phyloP scores from a whole-genome alignment of 2,329 filamentous ascomycete species.

The Exophiala spinifera region DNA sequence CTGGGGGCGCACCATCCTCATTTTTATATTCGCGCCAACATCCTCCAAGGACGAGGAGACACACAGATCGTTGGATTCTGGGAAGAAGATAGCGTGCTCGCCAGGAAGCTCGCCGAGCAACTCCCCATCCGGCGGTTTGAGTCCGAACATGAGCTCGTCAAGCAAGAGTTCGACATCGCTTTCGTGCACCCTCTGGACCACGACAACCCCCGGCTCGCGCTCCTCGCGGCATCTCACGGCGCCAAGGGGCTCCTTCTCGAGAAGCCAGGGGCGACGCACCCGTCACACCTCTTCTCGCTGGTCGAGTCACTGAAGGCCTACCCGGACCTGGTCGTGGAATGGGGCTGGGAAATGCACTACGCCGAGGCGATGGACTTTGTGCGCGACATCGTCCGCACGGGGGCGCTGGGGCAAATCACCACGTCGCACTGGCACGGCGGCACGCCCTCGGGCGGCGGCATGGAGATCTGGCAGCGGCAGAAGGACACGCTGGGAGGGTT shows the following conservation, averaged over 20 bases:
- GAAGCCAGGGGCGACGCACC: conserved; percentile 3
- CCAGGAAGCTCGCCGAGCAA: neutral
- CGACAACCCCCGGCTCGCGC: conserved; percentile 1
- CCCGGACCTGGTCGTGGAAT: conserved; percentile 1
- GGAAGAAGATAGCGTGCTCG: neutral
- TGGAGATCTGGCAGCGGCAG: conserved; percentile 5
- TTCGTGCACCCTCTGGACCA: conserved; percentile 5
- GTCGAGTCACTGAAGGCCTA: neutral
- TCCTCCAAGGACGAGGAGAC: conserved; percentile 1
- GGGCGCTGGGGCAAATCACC: conserved; percentile 2
- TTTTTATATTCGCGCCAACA: conserved; percentile 1
- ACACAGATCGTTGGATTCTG: conserved; percentile 2
- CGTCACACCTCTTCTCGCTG: neutral
- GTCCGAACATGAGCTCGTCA: conserved; percentile 1
- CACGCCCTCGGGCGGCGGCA: neutral
- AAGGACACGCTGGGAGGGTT: neutral
- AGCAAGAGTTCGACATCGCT: neutral
- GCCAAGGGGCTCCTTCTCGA: conserved; percentile 2
- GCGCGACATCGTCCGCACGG: neutral
- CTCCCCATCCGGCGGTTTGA: neutral
- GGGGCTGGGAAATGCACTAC: conserved; percentile 6
- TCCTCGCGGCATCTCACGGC: neutral
- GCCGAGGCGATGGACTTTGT: conserved; percentile 3
- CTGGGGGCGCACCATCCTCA: conserved; percentile 4
- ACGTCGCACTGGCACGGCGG: conserved; percentile 5